These are phyloP conservation scores for Acidomyces sp. DNA, from an alignment of 495 filamentous ascomycete species.

Conservation along the genomic window DNA sequence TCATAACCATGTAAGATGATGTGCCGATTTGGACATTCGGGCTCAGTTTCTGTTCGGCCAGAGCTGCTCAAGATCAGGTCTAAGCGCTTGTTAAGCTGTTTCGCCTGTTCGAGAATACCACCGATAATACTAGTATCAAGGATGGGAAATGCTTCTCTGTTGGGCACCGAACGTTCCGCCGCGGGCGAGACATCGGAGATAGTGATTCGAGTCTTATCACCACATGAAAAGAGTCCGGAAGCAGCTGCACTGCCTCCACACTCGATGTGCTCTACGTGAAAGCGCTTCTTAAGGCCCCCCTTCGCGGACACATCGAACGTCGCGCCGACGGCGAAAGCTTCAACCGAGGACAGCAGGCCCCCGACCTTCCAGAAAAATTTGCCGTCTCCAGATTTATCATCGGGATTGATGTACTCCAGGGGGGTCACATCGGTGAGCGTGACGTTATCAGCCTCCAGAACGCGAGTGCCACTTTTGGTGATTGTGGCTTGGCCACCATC, in stretches of 20 bases:
- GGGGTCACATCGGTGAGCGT: slow-evolving; percentile 39
- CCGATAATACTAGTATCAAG: slow-evolving; percentile 38
- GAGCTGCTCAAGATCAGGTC: slow-evolving; percentile 7
- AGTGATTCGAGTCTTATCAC: slow-evolving; percentile 13
- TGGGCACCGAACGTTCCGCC: not conserved
- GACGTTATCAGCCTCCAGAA: slow-evolving; percentile 34
- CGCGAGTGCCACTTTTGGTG: slow-evolving; percentile 29
- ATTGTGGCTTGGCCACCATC: slow-evolving; percentile 32
- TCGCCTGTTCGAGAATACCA: slow-evolving; percentile 50
- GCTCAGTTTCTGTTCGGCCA: not conserved
- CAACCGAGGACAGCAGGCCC: slow-evolving; percentile 36
- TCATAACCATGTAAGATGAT: slow-evolving; percentile 71
- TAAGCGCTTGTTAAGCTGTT: slow-evolving; percentile 54
- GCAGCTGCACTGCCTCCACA: not conserved
- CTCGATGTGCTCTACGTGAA: slow-evolving; percentile 24
- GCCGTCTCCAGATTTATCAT: slow-evolving; percentile 36
- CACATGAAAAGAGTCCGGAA: slow-evolving; percentile 14
- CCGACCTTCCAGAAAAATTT: slow-evolving; percentile 49
- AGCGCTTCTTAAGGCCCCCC: slow-evolving; percentile 25
- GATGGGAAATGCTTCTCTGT: slow-evolving; percentile 1
- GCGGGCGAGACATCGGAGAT: not conserved
- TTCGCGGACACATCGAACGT: slow-evolving; percentile 19
- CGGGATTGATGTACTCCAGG: slow-evolving; percentile 29
- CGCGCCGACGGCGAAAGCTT: slow-evolving; percentile 10
- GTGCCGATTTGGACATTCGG: slow-evolving; percentile 1